Base-by-base conservation (phyloP, 1,139 yeast genomes). In the Yamadazyma dendronema region DNA sequence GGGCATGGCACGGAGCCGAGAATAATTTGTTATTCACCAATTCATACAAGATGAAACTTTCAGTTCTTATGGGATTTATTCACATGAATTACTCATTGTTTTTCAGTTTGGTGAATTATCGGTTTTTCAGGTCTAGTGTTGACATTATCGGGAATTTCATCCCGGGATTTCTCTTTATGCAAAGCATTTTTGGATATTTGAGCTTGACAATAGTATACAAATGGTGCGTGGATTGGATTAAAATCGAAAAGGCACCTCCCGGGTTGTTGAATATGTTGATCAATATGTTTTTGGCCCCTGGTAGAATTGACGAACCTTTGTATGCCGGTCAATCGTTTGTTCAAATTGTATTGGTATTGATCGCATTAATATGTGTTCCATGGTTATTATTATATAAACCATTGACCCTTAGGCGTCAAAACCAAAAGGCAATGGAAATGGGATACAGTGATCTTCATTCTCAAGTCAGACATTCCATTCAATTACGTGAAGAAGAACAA, bases 1-100 rank as follows among this genome's bases (percentile, higher is more conserved):
- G 88, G 65, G 86, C 84, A 12, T 92, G 99, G 99, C 98, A 92
- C 57, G 97, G 97, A 2, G 78, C 97, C 28, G 97, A 92, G 44
- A 94, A 94, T 62, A 85, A 84, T 44, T 72, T 92, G 53, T 67
- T 92, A 39, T 92, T 92, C 62, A 81, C 96, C 35, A 92, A 92
- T 62, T 89, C 97, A 1, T 90, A 87, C 66, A 92, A 92, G 68
- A 92, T 92, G 99, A 92, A 92, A 58, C 67, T 92, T 44, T 89
- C 97, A 2, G 85, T 92, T 43, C 70, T 94, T 49, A 86, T 92
- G 94, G 99, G 99, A 11, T 90, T 84, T 59, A 72, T 77, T 29
- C 99, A 92, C 61, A 92, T 92, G 99, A 77, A 89, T 30, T 92
- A 92, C 62, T 87, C 96, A 3, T 81, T 84, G 53, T 65, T 80